phyloP scores from a whole-genome alignment of 2,329 filamentous ascomycete species.

The Fusarium incarnatum region DNA sequence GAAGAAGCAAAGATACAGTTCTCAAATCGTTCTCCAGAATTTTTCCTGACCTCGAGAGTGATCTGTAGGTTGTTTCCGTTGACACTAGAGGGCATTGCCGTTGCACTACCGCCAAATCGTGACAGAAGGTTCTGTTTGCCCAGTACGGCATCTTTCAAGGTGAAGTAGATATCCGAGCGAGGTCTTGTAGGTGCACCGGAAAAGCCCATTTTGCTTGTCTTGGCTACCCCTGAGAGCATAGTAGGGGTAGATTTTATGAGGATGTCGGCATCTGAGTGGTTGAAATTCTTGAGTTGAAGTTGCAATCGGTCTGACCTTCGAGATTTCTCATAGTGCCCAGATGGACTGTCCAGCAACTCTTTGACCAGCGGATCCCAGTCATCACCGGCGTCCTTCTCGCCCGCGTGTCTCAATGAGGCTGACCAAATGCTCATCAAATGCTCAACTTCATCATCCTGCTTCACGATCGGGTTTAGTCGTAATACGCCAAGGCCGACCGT shows the following conservation, averaged over 20 bases:
- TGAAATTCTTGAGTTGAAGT: constrained; percentile 82
- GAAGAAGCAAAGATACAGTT: constrained; percentile 89
- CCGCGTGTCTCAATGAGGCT: constrained; percentile 63
- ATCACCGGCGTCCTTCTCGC: constrained; percentile 69
- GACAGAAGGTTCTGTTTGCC: constrained; percentile 79
- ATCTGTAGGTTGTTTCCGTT: constrained; percentile 83
- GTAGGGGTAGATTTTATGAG: constrained; percentile 91
- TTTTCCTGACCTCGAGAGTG: constrained; percentile 86
- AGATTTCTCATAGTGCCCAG: constrained; percentile 80
- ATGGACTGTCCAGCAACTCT: constrained; percentile 78
- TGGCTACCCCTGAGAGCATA: constrained; percentile 80
- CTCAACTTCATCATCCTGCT: constrained; percentile 77
- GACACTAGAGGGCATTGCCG: constrained; percentile 71
- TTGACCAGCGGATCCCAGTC: constrained; percentile 80
- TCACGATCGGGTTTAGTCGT: constrained; percentile 80
- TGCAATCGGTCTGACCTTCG: constrained; percentile 80
- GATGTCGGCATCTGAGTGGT: constrained; percentile 78
- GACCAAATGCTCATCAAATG: constrained; percentile 84
- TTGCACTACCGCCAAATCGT: constrained; percentile 77
- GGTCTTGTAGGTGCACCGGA: constrained; percentile 89
- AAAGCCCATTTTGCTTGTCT: constrained; percentile 92
- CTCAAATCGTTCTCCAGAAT: constrained; percentile 83
- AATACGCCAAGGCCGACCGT: constrained; percentile 82
- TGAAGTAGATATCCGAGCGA: constrained; percentile 95
- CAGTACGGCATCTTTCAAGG: constrained; percentile 81